phyloP scores from a whole-genome alignment of 352 stramenopile genomes.

The Globisporangium viniferum region DNA sequence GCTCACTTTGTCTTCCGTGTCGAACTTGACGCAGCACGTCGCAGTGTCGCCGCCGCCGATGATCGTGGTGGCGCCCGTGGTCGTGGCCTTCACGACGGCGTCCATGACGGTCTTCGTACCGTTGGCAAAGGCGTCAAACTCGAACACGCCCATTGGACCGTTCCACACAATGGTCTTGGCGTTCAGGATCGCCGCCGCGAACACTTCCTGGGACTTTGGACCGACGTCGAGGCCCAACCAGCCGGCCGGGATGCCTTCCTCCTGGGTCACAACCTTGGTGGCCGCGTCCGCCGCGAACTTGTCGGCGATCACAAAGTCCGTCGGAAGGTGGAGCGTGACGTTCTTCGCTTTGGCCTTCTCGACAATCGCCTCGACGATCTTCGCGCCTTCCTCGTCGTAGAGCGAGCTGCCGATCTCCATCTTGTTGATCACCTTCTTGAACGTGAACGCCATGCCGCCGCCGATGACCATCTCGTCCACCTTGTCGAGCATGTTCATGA shows the following conservation, averaged over 20 bases:
- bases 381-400: slow-evolving; percentile 85
- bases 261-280: slow-evolving; percentile 86
- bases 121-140: slow-evolving; percentile 96
- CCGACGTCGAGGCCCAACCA: slow-evolving; percentile 99
- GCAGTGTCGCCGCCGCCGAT: slow-evolving; percentile 98
- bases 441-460: slow-evolving; percentile 99
- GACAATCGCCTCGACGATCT: slow-evolving; percentile 91
- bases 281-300: slow-evolving; percentile 96
- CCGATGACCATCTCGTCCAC: slow-evolving; percentile 98
- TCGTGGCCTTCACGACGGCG: slow-evolving; percentile 94
- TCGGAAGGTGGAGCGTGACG: slow-evolving; percentile 96
- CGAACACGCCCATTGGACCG: slow-evolving; percentile 99
- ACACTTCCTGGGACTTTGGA: slow-evolving; percentile 87
- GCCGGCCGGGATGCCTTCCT: slow-evolving; percentile 92
- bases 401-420: slow-evolving; percentile 95
- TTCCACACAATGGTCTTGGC: slow-evolving; percentile 99
- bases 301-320: slow-evolving; percentile 98
- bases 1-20: slow-evolving; percentile 89
- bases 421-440: slow-evolving; percentile 98
- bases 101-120: slow-evolving; percentile 96
- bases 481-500: slow-evolving; percentile 99
- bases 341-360: slow-evolving; percentile 97
- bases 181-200: slow-evolving; percentile 69
- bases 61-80: slow-evolving; percentile 94
- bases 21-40: slow-evolving; percentile 86